Base-by-base conservation (phyloP, 371 early-diverging fungal species). In the Massospora cicadina region DNA sequence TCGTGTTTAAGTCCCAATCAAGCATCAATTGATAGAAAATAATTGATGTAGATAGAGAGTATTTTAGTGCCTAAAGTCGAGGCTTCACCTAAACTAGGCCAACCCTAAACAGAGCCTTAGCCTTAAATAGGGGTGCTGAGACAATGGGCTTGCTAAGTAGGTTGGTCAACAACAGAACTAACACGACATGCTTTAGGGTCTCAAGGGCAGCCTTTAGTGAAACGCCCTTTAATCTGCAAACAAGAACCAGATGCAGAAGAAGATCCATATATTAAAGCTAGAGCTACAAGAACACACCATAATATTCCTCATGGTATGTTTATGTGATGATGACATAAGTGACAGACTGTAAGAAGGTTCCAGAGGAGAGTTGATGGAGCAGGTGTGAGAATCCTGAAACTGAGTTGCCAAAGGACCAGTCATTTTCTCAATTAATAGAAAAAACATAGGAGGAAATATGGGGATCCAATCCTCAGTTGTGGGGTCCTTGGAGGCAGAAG, bases 151-250 rank as follows among this genome's bases (percentile, higher is more conserved):
- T 3, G 10, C 7, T 26, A 7, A 63, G 13, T 2, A 63, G 55
- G 7, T 63, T 24, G 25, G 63, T 63, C 21, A 55, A 53, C 1
- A 23, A 24, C 21, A 63, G 13, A 28, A 63, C 63, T 13, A 63
- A 54, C 29, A 63, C 7, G 1, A 63, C 12, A 26, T 63, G 53
- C 28, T 63, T 63, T 33, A 63, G 27, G 2, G 25, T 63, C 28
- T 63, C 63, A 23, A 33, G 13, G 29, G 55, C 29, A 12, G 63
- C 55, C 28, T 63, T 55, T 21, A 63, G 28, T 12, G 17, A 12
- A 13, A 13, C 7, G 7, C 12, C 21, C 5, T 53, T 28, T 13
- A n/a, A 5, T 5, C 55, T 13, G 3, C 55, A 55, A 54, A 10
- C 10, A 26, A 54, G n/a, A 7, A 63, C 27, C 27, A 63, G 21